phyloP scores from a whole-genome alignment of 1,139 yeast genomes.

The Diutina pseudorugosa region DNA sequence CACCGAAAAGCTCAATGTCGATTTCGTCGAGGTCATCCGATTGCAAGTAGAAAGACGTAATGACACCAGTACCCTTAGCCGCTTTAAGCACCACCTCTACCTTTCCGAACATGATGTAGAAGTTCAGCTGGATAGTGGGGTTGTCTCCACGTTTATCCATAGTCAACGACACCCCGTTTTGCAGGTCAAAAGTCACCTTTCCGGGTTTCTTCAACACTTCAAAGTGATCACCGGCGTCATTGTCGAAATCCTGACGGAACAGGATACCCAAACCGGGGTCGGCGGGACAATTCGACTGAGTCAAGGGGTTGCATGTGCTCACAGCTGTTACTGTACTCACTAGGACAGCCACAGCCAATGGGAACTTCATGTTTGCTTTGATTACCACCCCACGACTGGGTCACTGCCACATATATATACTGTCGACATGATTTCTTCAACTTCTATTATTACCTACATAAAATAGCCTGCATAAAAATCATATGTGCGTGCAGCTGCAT shows the following conservation, averaged over 20 bases:
- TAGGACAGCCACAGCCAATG: background rate
- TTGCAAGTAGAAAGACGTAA: constrained; percentile 71
- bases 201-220: constrained; percentile 4
- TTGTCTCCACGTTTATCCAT: constrained; percentile 54
- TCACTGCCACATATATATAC: background rate
- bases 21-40: constrained; percentile 82
- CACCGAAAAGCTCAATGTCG: constrained; percentile 36
- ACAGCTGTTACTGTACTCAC: background rate
- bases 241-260: constrained; percentile 21
- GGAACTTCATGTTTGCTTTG: background rate
- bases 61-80: constrained; percentile 64
- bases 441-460: background rate
- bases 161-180: constrained; percentile 46
- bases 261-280: constrained; percentile 47
- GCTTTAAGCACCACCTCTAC: constrained; percentile 63
- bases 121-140: constrained; percentile 64
- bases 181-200: constrained; percentile 12
- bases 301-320: constrained; percentile 23
- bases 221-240: constrained; percentile 6
- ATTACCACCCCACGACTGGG: background rate
- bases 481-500: background rate
- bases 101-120: constrained; percentile 79
- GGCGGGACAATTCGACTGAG: constrained; percentile 19
- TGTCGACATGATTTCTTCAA: background rate
- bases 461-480: background rate